A percentile compares a stretch with the other conserved stretches of the same genome.
These are phyloP conservation scores for Xylaria nigripes DNA, from an alignment of 495 filamentous ascomycete species.

Conservation along the genomic window DNA sequence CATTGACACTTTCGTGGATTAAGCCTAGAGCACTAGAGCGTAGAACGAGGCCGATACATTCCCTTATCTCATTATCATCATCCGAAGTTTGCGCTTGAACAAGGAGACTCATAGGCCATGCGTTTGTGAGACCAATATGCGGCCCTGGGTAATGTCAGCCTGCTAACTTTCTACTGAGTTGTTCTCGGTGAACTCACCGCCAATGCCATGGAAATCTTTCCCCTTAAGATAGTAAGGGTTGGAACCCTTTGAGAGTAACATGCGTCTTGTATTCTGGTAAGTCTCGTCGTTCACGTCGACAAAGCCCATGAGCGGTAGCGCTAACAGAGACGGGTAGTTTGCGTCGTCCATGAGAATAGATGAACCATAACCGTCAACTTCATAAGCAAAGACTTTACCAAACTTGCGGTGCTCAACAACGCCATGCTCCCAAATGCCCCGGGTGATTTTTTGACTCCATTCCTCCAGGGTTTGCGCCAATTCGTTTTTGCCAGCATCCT, in stretches of 20 bases:
- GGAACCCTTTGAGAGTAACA: conserved; percentile 68
- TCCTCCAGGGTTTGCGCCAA: conserved; percentile 48
- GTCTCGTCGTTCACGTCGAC: conserved; percentile 53
- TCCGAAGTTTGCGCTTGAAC: conserved; percentile 87
- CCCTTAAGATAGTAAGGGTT: conserved; percentile 90
- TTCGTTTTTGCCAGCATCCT: conserved; percentile 41
- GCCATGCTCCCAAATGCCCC: conserved; percentile 81
- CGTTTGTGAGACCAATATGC: conserved; percentile 72
- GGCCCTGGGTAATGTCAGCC: conserved; percentile 30
- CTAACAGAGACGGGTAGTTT: conserved; percentile 84
- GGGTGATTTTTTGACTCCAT: conserved; percentile 61
- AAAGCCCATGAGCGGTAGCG: conserved; percentile 83
- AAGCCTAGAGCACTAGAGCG: conserved; percentile 66
- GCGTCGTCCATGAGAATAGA: conserved; percentile 94
- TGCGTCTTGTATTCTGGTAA: conserved; percentile 86
- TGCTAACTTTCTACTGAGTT: neutral
- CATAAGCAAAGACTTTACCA: conserved; percentile 89
- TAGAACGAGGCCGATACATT: conserved; percentile 63
- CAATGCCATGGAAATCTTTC: conserved; percentile 75
- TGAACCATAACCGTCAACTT: conserved; percentile 93
- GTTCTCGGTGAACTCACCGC: conserved; percentile 44
- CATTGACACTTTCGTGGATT: conserved; percentile 88
- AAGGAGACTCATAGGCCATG: conserved; percentile 96
- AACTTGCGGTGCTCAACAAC: conserved; percentile 75
- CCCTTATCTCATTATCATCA: conserved; percentile 72